Evolutionary conservation across 805 yeast species (phyloP), one percentile per base, ranked within the genome.

Genomic region (Zygoascus tannicola): DNA sequence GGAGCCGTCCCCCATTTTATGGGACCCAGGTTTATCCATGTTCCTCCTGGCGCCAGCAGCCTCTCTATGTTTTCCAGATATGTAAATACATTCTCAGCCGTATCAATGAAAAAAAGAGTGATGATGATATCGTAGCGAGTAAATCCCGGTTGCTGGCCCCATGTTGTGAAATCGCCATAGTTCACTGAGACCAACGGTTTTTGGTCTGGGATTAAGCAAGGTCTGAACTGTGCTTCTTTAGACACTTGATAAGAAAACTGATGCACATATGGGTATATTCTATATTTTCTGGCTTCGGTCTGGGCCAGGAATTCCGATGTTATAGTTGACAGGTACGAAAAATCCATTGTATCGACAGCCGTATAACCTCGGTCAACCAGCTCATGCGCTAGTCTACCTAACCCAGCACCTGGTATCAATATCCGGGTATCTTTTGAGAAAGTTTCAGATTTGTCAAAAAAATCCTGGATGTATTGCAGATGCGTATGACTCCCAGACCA

Each of bases 21-120:
- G 0, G 97, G 97, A 0, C 97, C 97, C 10, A 78, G 69, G 57
- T 90, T 90, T 49, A 88, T 77, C 97, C 97, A 90, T 35, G 73
- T 69, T 0, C 84, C 80, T 19, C 62, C 63, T 3, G 71, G 72
- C 14, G 65, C 66, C 5, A 68, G 61, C 32, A 80, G 54, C 4
- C 59, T 51, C 43, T 74, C 73, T 32, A 88, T 77, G 0, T 80
- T 63, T 41, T 81, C 82, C 44, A 90, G 61, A 60, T 88, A 88
- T 34, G 77, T 80, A 50, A 90, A 68, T 40, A 85, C 58, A 56
- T 88, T 85, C 54, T 85, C 94, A 0, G 97, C 97, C 0, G 97
- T 90, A 62, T 90, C 97, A 22, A 90, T 69, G 63, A 90, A 88
- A 57, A 82, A 90, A 3, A 81, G 81, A 0, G 71, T 61, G 14